A percentile compares a stretch with the other conserved stretches of the same genome.
Evolutionary conservation across 108 stramenopile genomes (phyloP).

Genomic region (Discostella stelligeroides): DNA sequence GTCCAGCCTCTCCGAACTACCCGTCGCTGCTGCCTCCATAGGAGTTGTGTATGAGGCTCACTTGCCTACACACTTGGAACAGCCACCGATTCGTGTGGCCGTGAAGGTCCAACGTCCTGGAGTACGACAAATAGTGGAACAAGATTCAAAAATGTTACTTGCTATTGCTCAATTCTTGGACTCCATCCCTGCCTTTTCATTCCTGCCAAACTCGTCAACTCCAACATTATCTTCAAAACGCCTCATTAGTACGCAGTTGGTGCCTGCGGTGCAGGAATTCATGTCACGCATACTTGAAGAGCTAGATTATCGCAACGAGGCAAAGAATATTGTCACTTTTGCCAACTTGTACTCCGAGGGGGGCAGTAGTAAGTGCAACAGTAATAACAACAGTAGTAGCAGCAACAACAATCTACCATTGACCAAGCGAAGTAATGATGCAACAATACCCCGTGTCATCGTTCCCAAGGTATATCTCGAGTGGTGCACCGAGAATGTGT

Average conservation of each 20-base stretch:
- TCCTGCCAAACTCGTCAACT: background rate
- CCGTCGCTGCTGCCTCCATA: conserved; percentile 47
- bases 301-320: conserved; percentile 61
- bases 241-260: conserved; percentile 58
- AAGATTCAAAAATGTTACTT: conserved; percentile 53
- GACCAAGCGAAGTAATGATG: conserved; percentile 1
- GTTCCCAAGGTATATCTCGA: conserved; percentile 59
- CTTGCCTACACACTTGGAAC: conserved; percentile 47
- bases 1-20: conserved; percentile 16
- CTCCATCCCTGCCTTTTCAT: conserved; percentile 53
- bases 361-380: too few species aligned
- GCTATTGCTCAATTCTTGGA: conserved; percentile 54
- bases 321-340: conserved; percentile 52
- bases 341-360: conserved; percentile 53
- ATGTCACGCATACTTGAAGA: conserved; percentile 76
- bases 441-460: conserved; percentile 37
- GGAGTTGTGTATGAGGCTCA: conserved; percentile 59
- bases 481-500: conserved; percentile 60
- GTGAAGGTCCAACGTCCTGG: conserved; percentile 76
- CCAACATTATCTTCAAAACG: conserved; percentile 9
- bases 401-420: conserved; percentile 2
- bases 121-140: conserved; percentile 54
- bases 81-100: conserved; percentile 42
- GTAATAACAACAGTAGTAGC: too few species aligned
- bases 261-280: conserved; percentile 67